These are phyloP conservation scores for Jacaranda mimosifolia DNA, from an alignment of 257 asterid species.

Conservation along the genomic window DNA sequence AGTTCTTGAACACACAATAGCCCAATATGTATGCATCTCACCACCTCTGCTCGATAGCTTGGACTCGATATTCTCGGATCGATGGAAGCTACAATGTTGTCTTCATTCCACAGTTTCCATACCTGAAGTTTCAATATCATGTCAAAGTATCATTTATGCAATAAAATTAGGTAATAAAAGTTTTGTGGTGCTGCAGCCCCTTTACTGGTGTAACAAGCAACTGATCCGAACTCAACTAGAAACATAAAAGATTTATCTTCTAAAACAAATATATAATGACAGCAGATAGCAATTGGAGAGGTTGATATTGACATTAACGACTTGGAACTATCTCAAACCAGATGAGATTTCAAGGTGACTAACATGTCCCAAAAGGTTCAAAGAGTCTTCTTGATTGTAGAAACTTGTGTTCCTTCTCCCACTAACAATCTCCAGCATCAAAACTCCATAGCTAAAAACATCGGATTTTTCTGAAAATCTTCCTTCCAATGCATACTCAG, in stretches of 20 bases:
- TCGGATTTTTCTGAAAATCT: constrained; percentile 78
- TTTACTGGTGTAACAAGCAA: neutral
- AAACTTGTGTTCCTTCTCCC: constrained; percentile 64
- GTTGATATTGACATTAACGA: neutral
- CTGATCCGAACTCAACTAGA: neutral
- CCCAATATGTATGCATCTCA: constrained; percentile 68
- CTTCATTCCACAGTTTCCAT: constrained; percentile 64
- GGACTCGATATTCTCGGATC: constrained; percentile 51
- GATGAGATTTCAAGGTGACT: constrained; percentile 34
- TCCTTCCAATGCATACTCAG: constrained; percentile 76
- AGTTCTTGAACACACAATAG: constrained; percentile 74
- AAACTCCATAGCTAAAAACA: constrained; percentile 72
- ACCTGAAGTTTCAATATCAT: constrained; percentile 43
- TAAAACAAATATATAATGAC: neutral
- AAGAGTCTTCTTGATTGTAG: constrained; percentile 35
- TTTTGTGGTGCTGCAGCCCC: neutral
- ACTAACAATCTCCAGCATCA: constrained; percentile 65
- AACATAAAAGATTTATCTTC: neutral
- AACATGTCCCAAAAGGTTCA: constrained; percentile 66
- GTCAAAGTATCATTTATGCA: constrained; percentile 5
- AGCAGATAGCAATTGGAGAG: neutral
- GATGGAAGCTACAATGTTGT: constrained; percentile 30
- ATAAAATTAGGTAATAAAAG: neutral
- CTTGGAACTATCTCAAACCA: neutral
- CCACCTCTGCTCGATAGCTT: constrained; percentile 39